Base-by-base conservation (phyloP, 371 early-diverging fungal genomes). In the Smittium culicis region DNA sequence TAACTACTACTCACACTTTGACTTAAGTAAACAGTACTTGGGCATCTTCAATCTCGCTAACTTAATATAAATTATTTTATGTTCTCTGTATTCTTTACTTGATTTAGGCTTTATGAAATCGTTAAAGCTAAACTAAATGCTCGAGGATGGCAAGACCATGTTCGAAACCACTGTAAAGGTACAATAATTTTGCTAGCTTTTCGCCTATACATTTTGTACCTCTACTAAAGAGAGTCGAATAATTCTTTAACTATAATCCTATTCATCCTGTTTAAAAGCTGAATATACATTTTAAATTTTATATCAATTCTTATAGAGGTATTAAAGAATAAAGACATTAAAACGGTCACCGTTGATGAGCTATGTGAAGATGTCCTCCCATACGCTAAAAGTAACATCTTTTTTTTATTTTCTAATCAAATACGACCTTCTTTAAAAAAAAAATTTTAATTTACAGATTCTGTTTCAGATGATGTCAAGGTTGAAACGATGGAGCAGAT, bases 71-170 rank as follows among this genome's bases (percentile, higher is more conserved):
- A n/a, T n/a, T n/a, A n/a, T n/a, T n/a, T n/a, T n/a, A n/a, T n/a
- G n/a, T n/a, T n/a, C n/a, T n/a, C n/a, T n/a, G n/a, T n/a, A n/a
- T n/a, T n/a, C n/a, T n/a, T n/a, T 54, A 28, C 24, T 16, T 16
- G 16, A 5, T 11, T 11, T 64, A 64, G 64, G 60, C 61, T 76
- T 61, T 75, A 76, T 54, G 76, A 76, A 65, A 70, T 74, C n/a
- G 60, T 76, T 61, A 73, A 74, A 60, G 71, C 66, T 67, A 76
- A 76, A 64, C 68, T 76, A 30, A 65, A 77, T 29, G 67, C 74
- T 35, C 71, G 76, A 58, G 76, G 76, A 17, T 76, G 76, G 76
- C 76, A 76, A 54, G 76, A 76, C 45, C 66, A 67, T 27, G 73
- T 76, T n/a, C 73, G 74, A 64, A 69, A 76, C 70, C 70, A 56